These are phyloP conservation scores for Saturnispora silvae DNA, from an alignment of 805 yeast genomes.

Conservation along the genomic window DNA sequence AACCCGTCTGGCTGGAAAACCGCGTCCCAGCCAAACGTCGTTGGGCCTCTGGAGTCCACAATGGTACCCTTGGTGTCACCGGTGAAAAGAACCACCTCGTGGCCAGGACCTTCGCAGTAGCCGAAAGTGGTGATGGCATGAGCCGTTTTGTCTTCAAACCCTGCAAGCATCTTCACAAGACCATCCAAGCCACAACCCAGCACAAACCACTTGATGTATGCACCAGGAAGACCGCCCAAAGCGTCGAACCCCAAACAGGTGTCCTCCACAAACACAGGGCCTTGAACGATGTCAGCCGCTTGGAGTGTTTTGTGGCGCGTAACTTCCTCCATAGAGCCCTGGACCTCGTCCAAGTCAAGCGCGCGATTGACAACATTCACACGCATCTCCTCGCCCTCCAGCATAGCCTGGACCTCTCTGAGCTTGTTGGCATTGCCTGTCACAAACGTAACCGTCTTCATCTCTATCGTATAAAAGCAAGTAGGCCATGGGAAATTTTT, in stretches of 20 bases:
- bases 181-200: constrained; percentile 65
- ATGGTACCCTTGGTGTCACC: constrained; percentile 77
- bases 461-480: not conserved
- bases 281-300: constrained; percentile 52
- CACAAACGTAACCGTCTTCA: constrained; percentile 23
- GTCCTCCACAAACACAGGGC: constrained; percentile 92
- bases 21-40: constrained; percentile 91
- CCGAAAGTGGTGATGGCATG: constrained; percentile 89
- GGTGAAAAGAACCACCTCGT: constrained; percentile 66
- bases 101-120: constrained; percentile 72
- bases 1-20: constrained; percentile 75
- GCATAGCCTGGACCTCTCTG: constrained; percentile 70
- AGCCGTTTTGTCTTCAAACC: constrained; percentile 78
- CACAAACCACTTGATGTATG: constrained; percentile 82
- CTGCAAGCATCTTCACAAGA: constrained; percentile 63
- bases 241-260: constrained; percentile 84
- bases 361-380: constrained; percentile 49
- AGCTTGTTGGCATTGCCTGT: constrained; percentile 85
- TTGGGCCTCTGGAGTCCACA: constrained; percentile 69
- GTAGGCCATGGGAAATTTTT: not conserved
- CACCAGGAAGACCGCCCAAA: constrained; percentile 80
- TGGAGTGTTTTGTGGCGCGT: constrained; percentile 68
- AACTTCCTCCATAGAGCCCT: constrained; percentile 77
- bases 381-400: constrained; percentile 27
- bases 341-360: constrained; percentile 82